A percentile compares a stretch with the other conserved stretches of the same genome.
Evolutionary conservation across 2,329 filamentous ascomycete species (phyloP).

Genomic region (Penicillium sp.): DNA sequence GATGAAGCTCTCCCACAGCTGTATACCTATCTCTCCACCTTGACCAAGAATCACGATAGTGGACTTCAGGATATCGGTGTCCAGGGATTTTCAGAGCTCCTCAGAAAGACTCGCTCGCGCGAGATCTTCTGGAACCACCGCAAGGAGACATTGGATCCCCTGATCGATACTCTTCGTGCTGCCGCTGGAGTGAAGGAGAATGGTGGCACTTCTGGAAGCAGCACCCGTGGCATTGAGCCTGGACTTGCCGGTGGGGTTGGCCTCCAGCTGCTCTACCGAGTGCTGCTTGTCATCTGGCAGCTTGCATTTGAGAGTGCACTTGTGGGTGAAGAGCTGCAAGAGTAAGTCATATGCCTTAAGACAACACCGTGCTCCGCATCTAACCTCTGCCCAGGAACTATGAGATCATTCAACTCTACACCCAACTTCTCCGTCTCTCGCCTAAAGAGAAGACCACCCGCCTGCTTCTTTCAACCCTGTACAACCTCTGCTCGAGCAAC

Average conservation of each 20-base stretch:
- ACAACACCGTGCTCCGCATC: constrained; percentile 11
- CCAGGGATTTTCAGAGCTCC: constrained; percentile 80
- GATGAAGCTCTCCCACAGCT: constrained; percentile 76
- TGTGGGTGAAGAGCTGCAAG: constrained; percentile 75
- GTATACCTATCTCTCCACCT: constrained; percentile 78
- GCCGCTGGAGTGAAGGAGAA: constrained; percentile 72
- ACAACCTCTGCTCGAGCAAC: constrained; percentile 78
- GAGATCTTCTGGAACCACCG: constrained; percentile 88
- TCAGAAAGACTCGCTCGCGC: constrained; percentile 71
- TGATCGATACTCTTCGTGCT: constrained; percentile 74
- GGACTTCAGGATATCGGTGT: constrained; percentile 95
- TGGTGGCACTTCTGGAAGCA: constrained; percentile 59
- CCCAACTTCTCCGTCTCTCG: constrained; percentile 85
- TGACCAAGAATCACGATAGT: constrained; percentile 81
- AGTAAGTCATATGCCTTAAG: constrained; percentile 21
- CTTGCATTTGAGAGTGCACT: constrained; percentile 79
- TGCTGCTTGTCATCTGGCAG: constrained; percentile 92
- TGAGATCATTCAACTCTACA: constrained; percentile 86
- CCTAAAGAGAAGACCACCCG: constrained; percentile 98
- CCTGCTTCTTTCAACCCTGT: constrained; percentile 81
- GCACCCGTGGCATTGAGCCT: constrained; percentile 63
- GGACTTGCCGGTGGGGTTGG: constrained; percentile 73
- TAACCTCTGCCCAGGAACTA: constrained; percentile 64
- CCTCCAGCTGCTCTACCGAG: constrained; percentile 89
- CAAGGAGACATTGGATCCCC: constrained; percentile 75